A percentile compares a stretch with the other conserved stretches of the same genome.
Evolutionary conservation across 1,139 yeast genomes (phyloP).

Genomic region (Geotrichum phurueaensis): DNA sequence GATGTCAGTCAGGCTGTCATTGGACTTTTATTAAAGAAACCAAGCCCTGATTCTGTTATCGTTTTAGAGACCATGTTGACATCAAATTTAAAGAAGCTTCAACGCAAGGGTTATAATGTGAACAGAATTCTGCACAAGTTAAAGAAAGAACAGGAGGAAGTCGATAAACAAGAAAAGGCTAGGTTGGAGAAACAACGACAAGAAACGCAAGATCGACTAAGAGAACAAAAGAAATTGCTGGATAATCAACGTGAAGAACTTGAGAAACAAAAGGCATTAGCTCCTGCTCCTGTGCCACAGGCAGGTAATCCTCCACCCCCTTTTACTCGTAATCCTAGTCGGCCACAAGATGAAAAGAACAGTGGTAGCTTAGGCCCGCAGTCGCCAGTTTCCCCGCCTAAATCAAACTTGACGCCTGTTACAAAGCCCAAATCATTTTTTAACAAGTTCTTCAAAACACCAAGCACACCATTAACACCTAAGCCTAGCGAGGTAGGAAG

Average conservation of each 20-base stretch:
- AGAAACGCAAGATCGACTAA: constrained; percentile 11
- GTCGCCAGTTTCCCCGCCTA: not conserved
- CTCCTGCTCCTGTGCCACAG: not conserved
- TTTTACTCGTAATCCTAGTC: not conserved
- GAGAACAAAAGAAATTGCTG: not conserved
- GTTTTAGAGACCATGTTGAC: constrained; percentile 37
- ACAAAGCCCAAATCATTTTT: constrained; percentile 6
- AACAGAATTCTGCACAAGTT: constrained; percentile 30
- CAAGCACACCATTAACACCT: not conserved
- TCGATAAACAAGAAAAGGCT: constrained; percentile 14
- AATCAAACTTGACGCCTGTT: not conserved
- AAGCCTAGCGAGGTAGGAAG: not conserved
- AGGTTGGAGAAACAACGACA: constrained; percentile 13
- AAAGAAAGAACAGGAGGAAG: constrained; percentile 23
- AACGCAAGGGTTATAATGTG: constrained; percentile 39
- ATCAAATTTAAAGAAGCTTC: constrained; percentile 31
- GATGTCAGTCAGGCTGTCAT: constrained; percentile 37
- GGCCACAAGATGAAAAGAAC: not conserved
- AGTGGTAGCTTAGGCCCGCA: not conserved
- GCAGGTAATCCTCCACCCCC: not conserved
- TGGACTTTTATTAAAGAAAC: constrained; percentile 25
- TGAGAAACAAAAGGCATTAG: not conserved
- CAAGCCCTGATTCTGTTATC: constrained; percentile 38
- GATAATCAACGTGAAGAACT: not conserved
- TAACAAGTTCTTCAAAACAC: constrained; percentile 8